Evolutionary conservation across 2,329 filamentous ascomycete genomes (phyloP).

Genomic region (Berkeleyomyces rouxiae): DNA sequence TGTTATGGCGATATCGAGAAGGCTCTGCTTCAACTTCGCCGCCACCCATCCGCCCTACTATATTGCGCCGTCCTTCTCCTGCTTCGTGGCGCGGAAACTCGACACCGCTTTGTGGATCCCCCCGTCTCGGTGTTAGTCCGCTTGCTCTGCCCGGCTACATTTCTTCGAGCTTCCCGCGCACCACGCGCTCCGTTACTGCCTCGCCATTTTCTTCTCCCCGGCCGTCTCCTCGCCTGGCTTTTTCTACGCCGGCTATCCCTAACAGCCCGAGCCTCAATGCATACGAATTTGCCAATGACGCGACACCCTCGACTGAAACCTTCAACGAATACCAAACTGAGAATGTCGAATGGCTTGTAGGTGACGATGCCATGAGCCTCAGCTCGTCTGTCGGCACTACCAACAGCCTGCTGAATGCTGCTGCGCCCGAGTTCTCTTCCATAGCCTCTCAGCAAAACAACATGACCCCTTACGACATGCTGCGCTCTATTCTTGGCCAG

Average conservation of each 20-base stretch:
- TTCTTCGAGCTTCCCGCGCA: conserved; percentile 58
- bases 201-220: conserved; percentile 91
- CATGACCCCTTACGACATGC: conserved; percentile 96
- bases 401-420: conserved; percentile 57
- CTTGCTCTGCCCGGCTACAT: conserved; percentile 71
- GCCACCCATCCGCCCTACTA: conserved; percentile 71
- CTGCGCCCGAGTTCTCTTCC: conserved; percentile 60
- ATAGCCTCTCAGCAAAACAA: conserved; percentile 51
- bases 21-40: conserved; percentile 54
- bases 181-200: conserved; percentile 58
- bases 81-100: conserved; percentile 79
- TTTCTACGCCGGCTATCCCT: conserved; percentile 78
- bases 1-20: conserved; percentile 71
- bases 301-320: conserved; percentile 63
- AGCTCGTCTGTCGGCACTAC: conserved; percentile 55
- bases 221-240: conserved; percentile 77
- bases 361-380: conserved; percentile 67
- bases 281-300: conserved; percentile 80
- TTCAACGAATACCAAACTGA: conserved; percentile 86
- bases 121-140: conserved; percentile 66
- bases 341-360: conserved; percentile 93
- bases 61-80: conserved; percentile 79
- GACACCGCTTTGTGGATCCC: conserved; percentile 70
- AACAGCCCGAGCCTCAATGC: conserved; percentile 88
- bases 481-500: conserved; percentile 83